Evolutionary conservation across 352 stramenopile species (phyloP).

Genomic region (Pythium aphanidermatum): DNA sequence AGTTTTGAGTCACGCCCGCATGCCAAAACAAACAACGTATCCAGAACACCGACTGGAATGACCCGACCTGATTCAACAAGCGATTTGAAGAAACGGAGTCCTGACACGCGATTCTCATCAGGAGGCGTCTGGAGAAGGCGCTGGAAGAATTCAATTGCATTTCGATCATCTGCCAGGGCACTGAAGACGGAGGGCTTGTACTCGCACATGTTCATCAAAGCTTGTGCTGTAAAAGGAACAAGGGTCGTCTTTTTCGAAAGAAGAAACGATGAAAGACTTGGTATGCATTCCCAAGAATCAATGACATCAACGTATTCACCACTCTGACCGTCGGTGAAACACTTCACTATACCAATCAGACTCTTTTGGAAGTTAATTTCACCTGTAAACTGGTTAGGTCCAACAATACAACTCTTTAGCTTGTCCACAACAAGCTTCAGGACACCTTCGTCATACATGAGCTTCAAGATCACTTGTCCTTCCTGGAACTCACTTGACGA

Average conservation of each 20-base stretch:
- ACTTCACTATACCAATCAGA: slow-evolving; percentile 69
- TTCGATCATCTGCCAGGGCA: slow-evolving; percentile 48
- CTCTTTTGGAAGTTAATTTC: slow-evolving; percentile 80
- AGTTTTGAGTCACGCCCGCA: slow-evolving; percentile 48
- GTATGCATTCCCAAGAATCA: slow-evolving; percentile 7
- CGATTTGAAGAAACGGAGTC: slow-evolving; percentile 59
- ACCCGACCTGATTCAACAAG: slow-evolving; percentile 49
- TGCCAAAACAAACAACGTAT: slow-evolving; percentile 68
- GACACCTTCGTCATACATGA: slow-evolving; percentile 53
- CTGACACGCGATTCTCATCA: slow-evolving; percentile 67
- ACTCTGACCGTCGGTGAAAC: slow-evolving; percentile 53
- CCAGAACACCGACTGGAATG: slow-evolving; percentile 50
- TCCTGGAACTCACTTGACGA: slow-evolving; percentile 13
- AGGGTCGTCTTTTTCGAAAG: slow-evolving; percentile 62
- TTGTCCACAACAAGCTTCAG: slow-evolving; percentile 65
- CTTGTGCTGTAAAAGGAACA: slow-evolving; percentile 58
- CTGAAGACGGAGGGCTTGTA: slow-evolving; percentile 64
- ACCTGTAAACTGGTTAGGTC: slow-evolving; percentile 59
- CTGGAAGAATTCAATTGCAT: slow-evolving; percentile 73
- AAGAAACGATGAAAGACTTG: slow-evolving; percentile 43
- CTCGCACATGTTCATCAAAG: slow-evolving; percentile 74
- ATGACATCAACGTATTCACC: slow-evolving; percentile 10
- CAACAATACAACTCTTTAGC: slow-evolving; percentile 59
- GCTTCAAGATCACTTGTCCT: slow-evolving; percentile 37
- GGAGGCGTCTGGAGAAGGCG: slow-evolving; percentile 66